Conservation (phyloP, 352 stramenopile genomes). For the Globisporangium lucens region DNA sequence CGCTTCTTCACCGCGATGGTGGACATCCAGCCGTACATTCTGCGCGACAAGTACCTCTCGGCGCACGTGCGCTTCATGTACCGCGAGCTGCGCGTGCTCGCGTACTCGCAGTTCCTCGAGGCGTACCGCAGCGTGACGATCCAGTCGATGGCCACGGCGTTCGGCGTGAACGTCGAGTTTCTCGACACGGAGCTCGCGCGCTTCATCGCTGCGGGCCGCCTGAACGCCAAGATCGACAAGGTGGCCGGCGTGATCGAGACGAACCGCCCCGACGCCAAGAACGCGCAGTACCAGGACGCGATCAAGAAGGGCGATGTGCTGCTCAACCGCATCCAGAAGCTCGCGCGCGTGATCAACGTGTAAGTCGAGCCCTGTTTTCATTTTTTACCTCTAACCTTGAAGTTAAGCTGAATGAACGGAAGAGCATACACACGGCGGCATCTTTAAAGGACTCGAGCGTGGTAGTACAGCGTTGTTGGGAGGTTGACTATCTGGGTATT, state of each 20-base stretch:
- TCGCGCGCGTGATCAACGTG: slow-evolving; percentile 96
- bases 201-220: slow-evolving; percentile 96
- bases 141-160: slow-evolving; percentile 94
- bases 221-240: slow-evolving; percentile 99
- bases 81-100: slow-evolving; percentile 96
- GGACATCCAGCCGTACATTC: slow-evolving; percentile 74
- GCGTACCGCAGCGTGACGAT: slow-evolving; percentile 97
- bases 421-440: background rate
- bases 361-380: slow-evolving; percentile 25
- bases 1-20: slow-evolving; percentile 94
- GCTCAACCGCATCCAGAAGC: slow-evolving; percentile 98
- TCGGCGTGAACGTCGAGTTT: slow-evolving; percentile 94
- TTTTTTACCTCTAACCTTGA: background rate
- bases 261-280: slow-evolving; percentile 98
- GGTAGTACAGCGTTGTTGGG: no score
- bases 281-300: slow-evolving; percentile 97
- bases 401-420: background rate
- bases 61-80: slow-evolving; percentile 93
- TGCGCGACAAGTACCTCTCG: slow-evolving; percentile 94
- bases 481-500: background rate
- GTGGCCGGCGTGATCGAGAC: slow-evolving; percentile 97
- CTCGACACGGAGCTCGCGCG: slow-evolving; percentile 96
- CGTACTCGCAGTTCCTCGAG: slow-evolving; percentile 98
- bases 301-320: slow-evolving; percentile 99
- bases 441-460: background rate